Evolutionary conservation across 1,139 yeast species (phyloP).

Genomic region (Kodamaea sp.): DNA sequence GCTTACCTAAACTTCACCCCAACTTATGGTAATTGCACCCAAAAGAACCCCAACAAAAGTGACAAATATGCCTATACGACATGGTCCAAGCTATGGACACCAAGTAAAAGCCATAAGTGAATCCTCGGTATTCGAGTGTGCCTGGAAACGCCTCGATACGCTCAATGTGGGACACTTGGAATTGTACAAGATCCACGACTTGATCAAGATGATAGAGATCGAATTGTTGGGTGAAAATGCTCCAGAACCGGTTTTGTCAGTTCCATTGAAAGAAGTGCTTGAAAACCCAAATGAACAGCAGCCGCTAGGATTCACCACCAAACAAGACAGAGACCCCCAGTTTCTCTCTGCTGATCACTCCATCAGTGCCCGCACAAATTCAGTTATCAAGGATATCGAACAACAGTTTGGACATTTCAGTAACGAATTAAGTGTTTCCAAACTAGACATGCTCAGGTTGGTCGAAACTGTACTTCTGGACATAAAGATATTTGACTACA

Average conservation of each 20-base stretch:
- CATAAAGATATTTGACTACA: slow-evolving; percentile 16
- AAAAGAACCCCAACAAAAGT: too few relatives aligned
- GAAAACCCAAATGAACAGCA: neutral
- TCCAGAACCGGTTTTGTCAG: too few relatives aligned
- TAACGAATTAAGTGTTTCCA: slow-evolving; percentile 11
- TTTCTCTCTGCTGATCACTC: slow-evolving; percentile 8
- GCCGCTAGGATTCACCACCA: neutral
- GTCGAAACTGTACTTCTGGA: slow-evolving; percentile 12
- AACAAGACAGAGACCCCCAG: neutral
- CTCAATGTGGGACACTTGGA: slow-evolving; percentile 4
- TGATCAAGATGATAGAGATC: slow-evolving; percentile 11
- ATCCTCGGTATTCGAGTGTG: slow-evolving; percentile 9
- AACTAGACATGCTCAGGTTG: slow-evolving; percentile 14
- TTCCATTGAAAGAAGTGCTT: too few relatives aligned
- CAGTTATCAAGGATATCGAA: slow-evolving; percentile 11
- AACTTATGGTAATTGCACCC: too few relatives aligned
- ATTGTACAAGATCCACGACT: slow-evolving; percentile 7
- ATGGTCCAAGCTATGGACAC: too few relatives aligned
- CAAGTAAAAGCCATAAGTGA: too few relatives aligned
- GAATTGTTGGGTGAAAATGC: slow-evolving; percentile 9
- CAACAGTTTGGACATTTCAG: slow-evolving; percentile 5
- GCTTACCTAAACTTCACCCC: too few relatives aligned
- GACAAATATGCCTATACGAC: too few relatives aligned
- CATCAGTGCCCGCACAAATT: slow-evolving; percentile 1
- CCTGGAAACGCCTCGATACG: slow-evolving; percentile 12